A percentile compares a stretch with the other conserved stretches of the same genome.
Conservation (phyloP, 2,329 filamentous ascomycete species). For the Phialophora tarda region DNA sequence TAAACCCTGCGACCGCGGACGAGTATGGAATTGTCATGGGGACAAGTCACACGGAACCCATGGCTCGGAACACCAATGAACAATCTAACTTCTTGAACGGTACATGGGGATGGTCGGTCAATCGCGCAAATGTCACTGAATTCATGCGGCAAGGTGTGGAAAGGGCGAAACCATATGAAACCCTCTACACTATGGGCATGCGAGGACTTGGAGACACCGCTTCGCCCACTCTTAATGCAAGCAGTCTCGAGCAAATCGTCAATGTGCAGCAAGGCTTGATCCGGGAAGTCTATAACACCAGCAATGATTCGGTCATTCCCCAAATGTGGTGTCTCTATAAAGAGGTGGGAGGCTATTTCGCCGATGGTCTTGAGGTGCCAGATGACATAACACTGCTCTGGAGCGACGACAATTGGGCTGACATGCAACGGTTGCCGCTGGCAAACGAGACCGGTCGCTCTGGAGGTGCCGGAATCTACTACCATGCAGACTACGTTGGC, state of each 20-base stretch:
- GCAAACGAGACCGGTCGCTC: constrained; percentile 63
- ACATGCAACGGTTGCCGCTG: constrained; percentile 66
- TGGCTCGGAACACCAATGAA: constrained; percentile 63
- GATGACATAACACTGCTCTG: constrained; percentile 72
- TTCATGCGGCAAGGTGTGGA: constrained; percentile 72
- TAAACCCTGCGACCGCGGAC: constrained; percentile 71
- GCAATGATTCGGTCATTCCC: constrained; percentile 60
- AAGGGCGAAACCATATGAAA: constrained; percentile 69
- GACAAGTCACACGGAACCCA: constrained; percentile 74
- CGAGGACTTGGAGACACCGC: constrained; percentile 71
- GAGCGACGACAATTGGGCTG: constrained; percentile 73
- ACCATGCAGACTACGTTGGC: constrained; percentile 68
- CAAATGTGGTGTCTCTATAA: constrained; percentile 78
- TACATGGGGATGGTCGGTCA: constrained; percentile 71
- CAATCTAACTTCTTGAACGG: constrained; percentile 52
- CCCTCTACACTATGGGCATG: constrained; percentile 71
- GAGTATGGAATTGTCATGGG: constrained; percentile 77
- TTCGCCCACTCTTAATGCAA: constrained; percentile 53
- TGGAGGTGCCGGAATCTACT: constrained; percentile 68
- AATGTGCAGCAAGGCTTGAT: constrained; percentile 65
- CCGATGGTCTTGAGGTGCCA: constrained; percentile 65
- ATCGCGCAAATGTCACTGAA: constrained; percentile 69
- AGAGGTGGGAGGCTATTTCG: constrained; percentile 73
- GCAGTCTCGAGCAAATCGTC: constrained; percentile 66
- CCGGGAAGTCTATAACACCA: constrained; percentile 59